A percentile compares a stretch with the other conserved stretches of the same genome.
These are phyloP conservation scores for Fusarium xyrophilum DNA, from an alignment of 2,329 filamentous ascomycete species.

Conservation along the genomic window DNA sequence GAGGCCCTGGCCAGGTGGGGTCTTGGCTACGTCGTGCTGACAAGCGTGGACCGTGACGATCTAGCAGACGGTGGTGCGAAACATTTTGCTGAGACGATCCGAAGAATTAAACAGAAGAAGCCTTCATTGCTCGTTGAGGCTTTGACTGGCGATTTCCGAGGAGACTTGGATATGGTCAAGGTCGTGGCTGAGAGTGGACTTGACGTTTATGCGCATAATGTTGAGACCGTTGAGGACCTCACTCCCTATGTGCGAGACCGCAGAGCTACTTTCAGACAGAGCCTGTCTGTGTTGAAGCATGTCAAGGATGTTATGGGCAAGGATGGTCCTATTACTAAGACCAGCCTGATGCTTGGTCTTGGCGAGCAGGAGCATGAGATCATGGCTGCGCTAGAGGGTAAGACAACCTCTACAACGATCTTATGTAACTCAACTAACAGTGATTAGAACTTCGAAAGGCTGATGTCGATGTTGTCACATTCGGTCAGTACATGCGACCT, in stretches of 20 bases:
- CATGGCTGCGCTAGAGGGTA: constrained; percentile 76
- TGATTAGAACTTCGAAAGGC: constrained; percentile 74
- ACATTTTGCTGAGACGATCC: constrained; percentile 93
- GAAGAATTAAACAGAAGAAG: constrained; percentile 87
- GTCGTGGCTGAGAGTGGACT: constrained; percentile 86
- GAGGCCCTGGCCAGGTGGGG: constrained; percentile 94
- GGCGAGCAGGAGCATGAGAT: constrained; percentile 91
- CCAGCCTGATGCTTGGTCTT: constrained; percentile 93
- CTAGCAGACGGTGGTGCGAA: constrained; percentile 84
- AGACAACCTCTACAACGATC: constrained; percentile 29
- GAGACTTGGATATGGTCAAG: constrained; percentile 85
- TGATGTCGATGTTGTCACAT: constrained; percentile 93
- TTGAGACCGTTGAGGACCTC: constrained; percentile 91
- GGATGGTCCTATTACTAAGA: constrained; percentile 92
- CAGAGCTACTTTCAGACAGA: constrained; percentile 87
- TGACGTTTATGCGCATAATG: constrained; percentile 96
- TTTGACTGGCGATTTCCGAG: constrained; percentile 85
- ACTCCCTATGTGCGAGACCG: constrained; percentile 91
- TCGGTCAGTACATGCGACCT: constrained; percentile 99
- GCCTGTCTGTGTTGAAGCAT: constrained; percentile 76
- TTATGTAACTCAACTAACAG: constrained; percentile 17
- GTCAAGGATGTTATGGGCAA: constrained; percentile 76
- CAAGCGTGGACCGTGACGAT: constrained; percentile 92
- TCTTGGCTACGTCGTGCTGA: constrained; percentile 93
- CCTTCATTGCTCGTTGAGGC: constrained; percentile 81